Percentiles rank a stretch among this genome's conserved stretches.
These are phyloP conservation scores for Toxoplasma gondii DNA, from an alignment of 169 alveolate genomes.

Conservation along the genomic window DNA sequence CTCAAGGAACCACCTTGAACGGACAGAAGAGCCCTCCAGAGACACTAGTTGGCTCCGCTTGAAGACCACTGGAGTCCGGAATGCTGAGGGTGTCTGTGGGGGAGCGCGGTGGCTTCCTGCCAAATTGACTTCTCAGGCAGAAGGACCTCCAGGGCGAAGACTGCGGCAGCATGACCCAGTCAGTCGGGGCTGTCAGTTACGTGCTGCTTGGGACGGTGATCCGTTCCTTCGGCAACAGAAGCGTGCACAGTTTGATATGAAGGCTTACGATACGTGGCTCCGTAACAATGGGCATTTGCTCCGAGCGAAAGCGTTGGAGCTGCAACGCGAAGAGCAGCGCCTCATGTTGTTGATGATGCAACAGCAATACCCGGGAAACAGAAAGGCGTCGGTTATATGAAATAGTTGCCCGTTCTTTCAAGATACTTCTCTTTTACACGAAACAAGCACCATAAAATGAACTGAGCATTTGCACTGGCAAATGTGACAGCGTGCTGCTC, in stretches of 20 bases:
- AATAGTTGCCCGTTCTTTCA: neutral
- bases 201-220: constrained; percentile 60
- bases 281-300: constrained; percentile 59
- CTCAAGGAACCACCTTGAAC: too few species aligned
- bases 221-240: constrained; percentile 47
- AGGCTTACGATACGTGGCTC: constrained; percentile 66
- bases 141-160: neutral
- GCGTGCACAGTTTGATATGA: constrained; percentile 52
- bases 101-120: neutral
- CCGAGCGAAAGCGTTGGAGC: constrained; percentile 61
- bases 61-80: too few species aligned
- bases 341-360: constrained; percentile 41
- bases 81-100: too few species aligned
- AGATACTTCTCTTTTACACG: too few species aligned
- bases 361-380: constrained; percentile 30
- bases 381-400: neutral
- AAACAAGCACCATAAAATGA: too few species aligned
- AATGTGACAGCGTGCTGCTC: neutral
- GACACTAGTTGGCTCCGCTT: too few species aligned
- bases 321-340: constrained; percentile 67
- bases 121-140: neutral
- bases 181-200: constrained; percentile 56
- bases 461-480: neutral
- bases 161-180: constrained; percentile 53
- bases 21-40: too few species aligned